Percentiles rank a stretch among this genome's conserved stretches.
Evolutionary conservation across 768 basidiomycete species (phyloP).

Genomic region (Tubosaeta sp.): DNA sequence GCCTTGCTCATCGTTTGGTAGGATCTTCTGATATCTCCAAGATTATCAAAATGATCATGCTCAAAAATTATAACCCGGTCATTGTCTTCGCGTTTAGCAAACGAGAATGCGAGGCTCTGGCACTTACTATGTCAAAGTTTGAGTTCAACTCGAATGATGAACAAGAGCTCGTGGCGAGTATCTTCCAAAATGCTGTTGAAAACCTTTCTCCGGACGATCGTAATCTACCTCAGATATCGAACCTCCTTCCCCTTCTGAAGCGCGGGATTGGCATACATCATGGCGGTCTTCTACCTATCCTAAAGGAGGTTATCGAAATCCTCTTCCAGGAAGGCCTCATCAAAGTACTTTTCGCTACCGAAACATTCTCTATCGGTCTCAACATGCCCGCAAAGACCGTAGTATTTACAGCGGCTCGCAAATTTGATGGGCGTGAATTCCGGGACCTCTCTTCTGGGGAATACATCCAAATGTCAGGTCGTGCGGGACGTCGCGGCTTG

Average conservation of each 20-base stretch:
- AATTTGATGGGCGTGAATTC: slow-evolving; percentile 95
- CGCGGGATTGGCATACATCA: slow-evolving; percentile 99
- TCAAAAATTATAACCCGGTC: slow-evolving; percentile 95
- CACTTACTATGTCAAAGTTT: slow-evolving; percentile 88
- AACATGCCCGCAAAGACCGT: slow-evolving; percentile 99
- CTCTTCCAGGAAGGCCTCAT: slow-evolving; percentile 97
- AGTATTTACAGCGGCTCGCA: slow-evolving; percentile 92
- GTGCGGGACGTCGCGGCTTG: slow-evolving; percentile 93
- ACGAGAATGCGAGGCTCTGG: slow-evolving; percentile 93
- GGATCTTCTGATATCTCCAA: slow-evolving; percentile 93
- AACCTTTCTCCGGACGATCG: slow-evolving; percentile 84
- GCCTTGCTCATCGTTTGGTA: slow-evolving; percentile 28
- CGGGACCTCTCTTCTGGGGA: slow-evolving; percentile 91
- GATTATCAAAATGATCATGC: slow-evolving; percentile 98
- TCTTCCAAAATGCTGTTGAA: slow-evolving; percentile 93
- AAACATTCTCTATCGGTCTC: slow-evolving; percentile 95
- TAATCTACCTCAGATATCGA: slow-evolving; percentile 87
- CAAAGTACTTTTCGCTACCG: slow-evolving; percentile 97
- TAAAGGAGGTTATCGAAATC: slow-evolving; percentile 99
- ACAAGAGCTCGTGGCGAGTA: slow-evolving; percentile 77
- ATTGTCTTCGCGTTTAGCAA: slow-evolving; percentile 99
- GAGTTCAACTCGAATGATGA: slow-evolving; percentile 95
- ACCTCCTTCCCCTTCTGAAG: slow-evolving; percentile 87
- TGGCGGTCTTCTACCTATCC: slow-evolving; percentile 91
- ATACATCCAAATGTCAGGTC: slow-evolving; percentile 99